Evolutionary conservation across 257 asterid species (phyloP), one percentile per base, ranked within the genome.

Genomic region (Solanum virginianum): DNA sequence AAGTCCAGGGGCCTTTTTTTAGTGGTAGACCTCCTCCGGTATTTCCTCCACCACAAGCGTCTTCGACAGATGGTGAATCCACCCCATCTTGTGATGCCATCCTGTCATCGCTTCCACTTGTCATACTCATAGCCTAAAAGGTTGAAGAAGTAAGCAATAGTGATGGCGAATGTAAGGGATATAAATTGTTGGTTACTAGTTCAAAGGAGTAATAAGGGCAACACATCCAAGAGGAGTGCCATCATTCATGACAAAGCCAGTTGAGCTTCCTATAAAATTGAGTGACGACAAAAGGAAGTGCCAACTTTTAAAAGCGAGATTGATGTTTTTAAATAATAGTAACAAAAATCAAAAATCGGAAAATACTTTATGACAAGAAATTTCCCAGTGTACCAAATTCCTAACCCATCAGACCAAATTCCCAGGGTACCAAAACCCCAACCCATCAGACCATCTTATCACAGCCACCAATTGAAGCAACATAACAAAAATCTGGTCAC

Each of bases 1-100:
- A 59, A 47, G 95, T 90, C 95, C 95, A 92, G 6, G 93, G 94
- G 71, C 95, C 95, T 77, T 91, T 92, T 84, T 92, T 92, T 26
- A 92, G 89, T 47, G 87, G 86, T 72, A 87, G 88, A 39, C 86
- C 87, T 59, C 88, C 90, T 53, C 88, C 92, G 20, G 41, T 88
- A 54, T 84, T 66, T 83, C 88, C 91, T 72, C 89, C 92, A 36
- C 87, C 88, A 71, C 85, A 86, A 69, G 86, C 91, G 80, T 89
- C 94, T 32, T 92, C 94, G 11, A 29, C 83, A 79, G 83, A 79
- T 29, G 92, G 90, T 20, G 93, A 87, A 85, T 85, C 90, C 54
- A 68, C 85, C 60, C 84, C 82, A 56, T 79, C 83, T 84, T 29
- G 87, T 36, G 86, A 84, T 29, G 81, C 88, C 84, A 88, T 86